Conservation (phyloP, 441 rosid genomes). For the Bruguiera hainesii region DNA sequence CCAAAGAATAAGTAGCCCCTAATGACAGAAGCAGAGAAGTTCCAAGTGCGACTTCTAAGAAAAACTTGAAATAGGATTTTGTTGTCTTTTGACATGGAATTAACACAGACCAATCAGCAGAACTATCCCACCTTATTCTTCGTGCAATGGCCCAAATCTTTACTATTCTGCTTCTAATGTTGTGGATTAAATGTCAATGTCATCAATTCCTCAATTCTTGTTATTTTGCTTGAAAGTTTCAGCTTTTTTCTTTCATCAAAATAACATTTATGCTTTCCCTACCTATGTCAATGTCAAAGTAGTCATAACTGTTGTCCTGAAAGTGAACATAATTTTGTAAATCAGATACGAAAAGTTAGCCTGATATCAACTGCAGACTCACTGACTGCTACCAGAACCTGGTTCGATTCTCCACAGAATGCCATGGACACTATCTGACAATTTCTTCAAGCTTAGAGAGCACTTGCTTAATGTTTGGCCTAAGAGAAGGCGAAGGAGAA, state of each 20-base stretch:
- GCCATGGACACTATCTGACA: slow-evolving; percentile 26
- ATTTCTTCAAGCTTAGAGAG: slow-evolving; percentile 64
- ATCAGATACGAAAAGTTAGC: slow-evolving; percentile 12
- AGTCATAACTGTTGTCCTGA: slow-evolving; percentile 9
- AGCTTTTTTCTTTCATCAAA: slow-evolving; percentile 4
- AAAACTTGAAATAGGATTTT: slow-evolving; percentile 4
- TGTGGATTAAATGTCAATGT: slow-evolving; percentile 11
- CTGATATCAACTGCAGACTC: slow-evolving; percentile 19
- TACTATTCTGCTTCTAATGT: slow-evolving; percentile 8
- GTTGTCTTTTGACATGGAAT: slow-evolving; percentile 4
- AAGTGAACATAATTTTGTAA: slow-evolving; percentile 5
- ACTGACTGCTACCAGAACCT: slow-evolving; percentile 13
- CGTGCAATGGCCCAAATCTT: slow-evolving; percentile 3
- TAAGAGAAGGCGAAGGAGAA: slow-evolving; percentile 78
- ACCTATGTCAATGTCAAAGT: slow-evolving; percentile 7
- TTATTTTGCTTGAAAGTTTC: slow-evolving; percentile 15
- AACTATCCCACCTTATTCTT: slow-evolving; percentile 11
- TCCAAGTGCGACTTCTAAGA: neutral
- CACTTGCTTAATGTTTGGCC: slow-evolving; percentile 69
- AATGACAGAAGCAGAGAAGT: neutral
- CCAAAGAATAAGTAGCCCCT: slow-evolving; percentile 12
- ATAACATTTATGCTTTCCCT: slow-evolving; percentile 11
- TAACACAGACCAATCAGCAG: slow-evolving; percentile 9
- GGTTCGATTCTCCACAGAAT: slow-evolving; percentile 10
- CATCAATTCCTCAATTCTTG: slow-evolving; percentile 14